Evolutionary conservation across 176 grass and related monocot genomes (phyloP), one percentile per base, ranked within the genome.

Genomic region (sorghum (Sorghum bicolor)): DNA sequence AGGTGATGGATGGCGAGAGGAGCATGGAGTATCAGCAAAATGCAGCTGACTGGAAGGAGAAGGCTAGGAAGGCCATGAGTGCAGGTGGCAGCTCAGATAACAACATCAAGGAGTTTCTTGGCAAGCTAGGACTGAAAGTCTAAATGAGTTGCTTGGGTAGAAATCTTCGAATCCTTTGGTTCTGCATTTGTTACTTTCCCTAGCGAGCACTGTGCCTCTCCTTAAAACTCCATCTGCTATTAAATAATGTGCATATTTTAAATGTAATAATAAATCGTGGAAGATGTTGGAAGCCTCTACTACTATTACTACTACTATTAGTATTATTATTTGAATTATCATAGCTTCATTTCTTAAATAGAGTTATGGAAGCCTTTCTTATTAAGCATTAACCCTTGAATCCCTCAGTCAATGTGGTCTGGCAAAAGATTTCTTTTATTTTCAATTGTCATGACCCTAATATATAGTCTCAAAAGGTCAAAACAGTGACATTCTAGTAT

Each of bases 1-100:
- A 76, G 78, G 78, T 87, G 24, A 87, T 87, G 70, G 85, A 87
- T 1, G 47, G 68, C 43, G 3, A 85, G 26, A 32, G 58, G 67
- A 19, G 53, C 26, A n/a, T 74, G 16, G 75, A 81, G 75, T 87
- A 83, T 80, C 41, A 10, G 64, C 7, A 36, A 92, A 90, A 2
- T 5, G 89, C 87, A 0, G 89, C 86, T 1, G 45, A 52, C 5
- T 90, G 84, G 87, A 89, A 28, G 10, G n/a, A 13, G 32, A 84
- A 82, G 78, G 79, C 84, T 31, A 84, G 44, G 43, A 50, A 22
- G 9, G 87, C 92, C 32, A 64, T 86, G 41, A 14, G 20, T 4
- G 40, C 81, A 52, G 89, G 73, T 45, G 89, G 92, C 2, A 94
- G 87, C 69, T 92, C 92, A 0, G 39, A 86, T 15, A 37, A 1